Evolutionary conservation across 2,329 filamentous ascomycete species (phyloP).

Genomic region (Aspergillus sp.): DNA sequence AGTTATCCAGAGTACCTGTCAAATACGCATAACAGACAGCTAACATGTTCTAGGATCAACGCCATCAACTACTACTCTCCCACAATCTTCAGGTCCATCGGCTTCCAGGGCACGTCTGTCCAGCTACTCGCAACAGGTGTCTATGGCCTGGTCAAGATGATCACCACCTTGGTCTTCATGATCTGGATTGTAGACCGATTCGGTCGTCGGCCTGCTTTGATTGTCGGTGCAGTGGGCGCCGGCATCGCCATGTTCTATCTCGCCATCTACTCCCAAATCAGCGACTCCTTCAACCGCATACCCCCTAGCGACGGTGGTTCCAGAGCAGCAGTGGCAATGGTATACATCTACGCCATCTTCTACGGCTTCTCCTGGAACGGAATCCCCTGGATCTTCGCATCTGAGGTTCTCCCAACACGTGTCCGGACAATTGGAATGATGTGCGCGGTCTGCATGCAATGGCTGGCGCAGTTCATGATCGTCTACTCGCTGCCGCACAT

Average conservation of each 20-base stretch:
- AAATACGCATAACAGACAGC: too few species aligned
- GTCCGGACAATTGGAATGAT: not conserved
- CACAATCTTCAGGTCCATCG: conserved; percentile 56
- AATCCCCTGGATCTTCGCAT: not conserved
- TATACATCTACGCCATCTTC: not conserved
- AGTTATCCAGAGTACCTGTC: too few species aligned
- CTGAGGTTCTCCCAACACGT: not conserved
- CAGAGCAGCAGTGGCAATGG: conserved; percentile 26
- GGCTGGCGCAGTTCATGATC: not conserved
- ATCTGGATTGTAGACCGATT: not conserved
- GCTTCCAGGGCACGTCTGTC: not conserved
- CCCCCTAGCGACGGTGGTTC: conserved; percentile 14
- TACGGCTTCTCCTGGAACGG: not conserved
- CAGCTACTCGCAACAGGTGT: not conserved
- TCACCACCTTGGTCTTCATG: not conserved
- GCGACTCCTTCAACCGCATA: not conserved
- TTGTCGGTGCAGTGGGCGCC: not conserved
- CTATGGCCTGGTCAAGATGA: not conserved
- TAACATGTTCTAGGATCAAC: conserved; percentile 62
- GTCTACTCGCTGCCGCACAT: not conserved
- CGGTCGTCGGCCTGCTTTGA: not conserved
- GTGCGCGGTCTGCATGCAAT: not conserved
- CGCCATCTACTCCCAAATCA: not conserved
- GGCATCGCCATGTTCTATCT: not conserved
- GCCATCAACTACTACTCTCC: conserved; percentile 77